Base-by-base conservation (phyloP, 805 yeast species). In the Lachancea fermentati region DNA sequence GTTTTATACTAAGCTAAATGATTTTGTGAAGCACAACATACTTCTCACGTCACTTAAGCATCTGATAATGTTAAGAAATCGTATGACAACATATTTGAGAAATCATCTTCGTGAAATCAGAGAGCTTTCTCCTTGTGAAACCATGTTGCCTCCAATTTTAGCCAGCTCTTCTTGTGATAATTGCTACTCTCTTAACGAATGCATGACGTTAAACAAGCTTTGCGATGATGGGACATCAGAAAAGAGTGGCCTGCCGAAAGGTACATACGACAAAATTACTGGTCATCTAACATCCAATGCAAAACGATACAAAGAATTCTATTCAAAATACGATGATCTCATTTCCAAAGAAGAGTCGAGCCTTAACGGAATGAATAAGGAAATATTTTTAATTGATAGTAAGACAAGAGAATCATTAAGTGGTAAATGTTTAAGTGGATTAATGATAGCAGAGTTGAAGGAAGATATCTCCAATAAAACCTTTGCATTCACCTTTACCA, bases 281-380 rank as follows among this genome's bases (percentile, higher is more conserved):
- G 59, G 50, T 0, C 86, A 81, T 53, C 57, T 85, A 31, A 58
- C 29, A 16, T 6, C 25, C 1, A 49, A 47, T 25, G 37, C 13
- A 22, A 35, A 12, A 13, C 26, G 52, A 7, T 79, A 85, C 43
- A 57, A 62, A 4, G 64, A 64, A 2, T 93, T 84, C 53, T 81
- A 78, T 56, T 65, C 68, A 29, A 75, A 80, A 40, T 91, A 96
- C 94, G 85, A 85, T 52, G 64, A 63, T 12, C 60, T 87, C 4
- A 65, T 93, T 4, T 76, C 83, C 0, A 76, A 78, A 48, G 97
- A 91, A 58, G 95, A 82, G 49, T 71, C 77, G 1, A 68, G 79
- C 4, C 53, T 74, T 34, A 67, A 67, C 11, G 66, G 71, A 26
- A 57, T 73, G 33, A 75, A 75, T 36, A 73, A 74, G 35, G 85